phyloP scores from a whole-genome alignment of 371 early-diverging fungal genomes.

The Mucor velutinosus region DNA sequence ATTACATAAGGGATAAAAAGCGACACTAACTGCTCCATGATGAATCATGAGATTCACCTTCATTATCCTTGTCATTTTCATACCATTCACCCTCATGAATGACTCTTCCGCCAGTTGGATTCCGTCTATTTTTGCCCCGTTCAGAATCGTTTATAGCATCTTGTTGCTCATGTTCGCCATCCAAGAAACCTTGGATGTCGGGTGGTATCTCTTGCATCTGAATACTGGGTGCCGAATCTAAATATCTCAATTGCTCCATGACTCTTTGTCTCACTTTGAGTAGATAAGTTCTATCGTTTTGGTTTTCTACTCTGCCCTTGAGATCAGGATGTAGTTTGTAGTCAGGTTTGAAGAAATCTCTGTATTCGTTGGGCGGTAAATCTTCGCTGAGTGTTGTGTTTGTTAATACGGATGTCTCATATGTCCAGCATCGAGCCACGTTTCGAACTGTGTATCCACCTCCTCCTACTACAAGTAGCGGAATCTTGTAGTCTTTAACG shows the following conservation, averaged over 20 bases:
- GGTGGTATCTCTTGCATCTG: conserved; percentile 92
- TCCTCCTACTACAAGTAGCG: conserved; percentile 89
- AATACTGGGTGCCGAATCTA: conserved; percentile 94
- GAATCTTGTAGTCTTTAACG: conserved; percentile 81
- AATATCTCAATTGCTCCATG: conserved; percentile 88
- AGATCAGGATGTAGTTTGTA: conserved; percentile 83
- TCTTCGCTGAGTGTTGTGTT: conserved; percentile 77
- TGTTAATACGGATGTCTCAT: conserved; percentile 89
- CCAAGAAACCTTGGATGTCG: conserved; percentile 78
- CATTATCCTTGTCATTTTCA: conserved; percentile 50
- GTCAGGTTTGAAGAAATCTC: conserved; percentile 85
- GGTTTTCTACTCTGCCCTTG: conserved; percentile 81
- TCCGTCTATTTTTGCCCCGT: conserved; percentile 51
- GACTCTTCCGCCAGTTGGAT: conserved; percentile 19
- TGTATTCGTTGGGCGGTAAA: conserved; percentile 76
- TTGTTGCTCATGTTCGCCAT: conserved; percentile 59
- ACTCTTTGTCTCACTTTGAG: conserved; percentile 77
- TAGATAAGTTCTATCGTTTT: conserved; percentile 87
- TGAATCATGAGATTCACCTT: conserved; percentile 36
- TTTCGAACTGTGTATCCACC: conserved; percentile 96
- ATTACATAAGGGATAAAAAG: background rate
- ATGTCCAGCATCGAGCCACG: conserved; percentile 93
- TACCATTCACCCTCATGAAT: conserved; percentile 44
- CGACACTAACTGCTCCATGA: conserved; percentile 14
- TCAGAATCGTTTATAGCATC: conserved; percentile 61